These are phyloP conservation scores for Lyophyllum shimeji DNA, from an alignment of 768 basidiomycete species.

Conservation along the genomic window DNA sequence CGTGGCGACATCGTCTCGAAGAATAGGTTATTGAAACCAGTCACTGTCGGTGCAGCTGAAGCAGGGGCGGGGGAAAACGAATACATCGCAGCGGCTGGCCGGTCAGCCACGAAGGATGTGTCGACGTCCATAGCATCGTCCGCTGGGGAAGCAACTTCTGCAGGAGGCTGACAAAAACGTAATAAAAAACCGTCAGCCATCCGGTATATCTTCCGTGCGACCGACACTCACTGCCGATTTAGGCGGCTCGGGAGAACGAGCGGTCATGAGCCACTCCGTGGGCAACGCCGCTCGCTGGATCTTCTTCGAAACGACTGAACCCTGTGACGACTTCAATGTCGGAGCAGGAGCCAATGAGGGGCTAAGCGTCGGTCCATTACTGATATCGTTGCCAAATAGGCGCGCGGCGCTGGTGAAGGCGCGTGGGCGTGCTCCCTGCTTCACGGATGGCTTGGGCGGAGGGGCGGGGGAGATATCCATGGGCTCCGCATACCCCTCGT, in stretches of 20 bases:
- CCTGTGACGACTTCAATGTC: conserved; percentile 27
- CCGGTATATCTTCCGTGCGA: no score
- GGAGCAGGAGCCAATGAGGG: conserved; percentile 30
- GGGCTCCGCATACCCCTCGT: conserved; percentile 52
- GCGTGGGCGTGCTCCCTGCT: conserved; percentile 49
- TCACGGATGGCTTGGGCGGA: conserved; percentile 26
- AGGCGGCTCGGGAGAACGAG: conserved; percentile 22
- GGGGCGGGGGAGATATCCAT: conserved; percentile 85
- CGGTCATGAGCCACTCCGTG: conserved; percentile 51
- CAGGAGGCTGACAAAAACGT: conserved; percentile 32
- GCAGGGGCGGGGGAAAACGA: conserved; percentile 37
- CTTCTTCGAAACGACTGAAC: conserved; percentile 48
- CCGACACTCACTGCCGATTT: conserved; percentile 26
- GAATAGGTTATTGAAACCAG: conserved; percentile 61
- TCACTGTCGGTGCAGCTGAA: conserved; percentile 52
- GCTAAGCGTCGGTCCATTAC: conserved; percentile 47
- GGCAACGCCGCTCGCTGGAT: conserved; percentile 67
- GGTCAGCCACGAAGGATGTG: conserved; percentile 43
- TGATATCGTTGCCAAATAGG: conserved; percentile 73
- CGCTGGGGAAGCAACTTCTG: conserved; percentile 41
- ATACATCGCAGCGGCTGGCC: conserved; percentile 24
- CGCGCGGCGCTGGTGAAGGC: conserved; percentile 66
- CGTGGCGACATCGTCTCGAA: conserved; percentile 55
- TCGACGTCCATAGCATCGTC: conserved; percentile 85
- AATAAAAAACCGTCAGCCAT: conserved; percentile 7